Evolutionary conservation across 75 land plant genomes (phyloP).

Genomic region (Cupressus sempervirens): DNA sequence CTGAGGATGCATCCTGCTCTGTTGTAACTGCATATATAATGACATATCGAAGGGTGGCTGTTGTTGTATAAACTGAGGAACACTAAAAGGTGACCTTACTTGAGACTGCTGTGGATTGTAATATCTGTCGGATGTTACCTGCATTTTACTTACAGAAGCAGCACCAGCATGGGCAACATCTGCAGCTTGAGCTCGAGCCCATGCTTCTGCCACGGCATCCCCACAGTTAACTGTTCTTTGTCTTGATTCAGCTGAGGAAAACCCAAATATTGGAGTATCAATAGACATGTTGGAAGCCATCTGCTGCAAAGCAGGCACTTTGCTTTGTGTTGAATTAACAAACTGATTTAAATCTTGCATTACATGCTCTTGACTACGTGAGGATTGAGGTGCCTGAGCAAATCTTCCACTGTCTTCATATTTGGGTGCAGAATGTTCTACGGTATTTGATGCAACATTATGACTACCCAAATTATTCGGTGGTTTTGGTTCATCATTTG

Average conservation of each 20-base stretch:
- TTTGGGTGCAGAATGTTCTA: constrained; percentile 3
- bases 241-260: constrained; percentile 7
- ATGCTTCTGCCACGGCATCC: constrained; percentile 3
- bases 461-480: neutral
- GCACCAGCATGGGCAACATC: neutral
- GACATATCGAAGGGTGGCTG: constrained; percentile 2
- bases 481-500: neutral
- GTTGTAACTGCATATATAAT: neutral
- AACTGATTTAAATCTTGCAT: neutral
- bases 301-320: neutral
- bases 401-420: neutral
- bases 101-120: neutral
- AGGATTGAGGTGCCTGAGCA: neutral
- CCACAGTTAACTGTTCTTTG: constrained; percentile 4
- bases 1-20: constrained; percentile 10
- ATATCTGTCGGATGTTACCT: neutral
- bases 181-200: constrained; percentile 7
- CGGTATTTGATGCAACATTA: neutral
- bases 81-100: neutral
- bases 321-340: constrained; percentile 9
- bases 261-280: neutral
- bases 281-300: constrained; percentile 7
- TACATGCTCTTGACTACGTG: constrained; percentile 3
- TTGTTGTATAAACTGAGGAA: constrained; percentile 7
- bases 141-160: neutral